Percentiles rank a stretch among this genome's conserved stretches.
These are phyloP conservation scores for Neurospora sp. DNA, from an alignment of 495 filamentous ascomycete genomes.

Conservation along the genomic window DNA sequence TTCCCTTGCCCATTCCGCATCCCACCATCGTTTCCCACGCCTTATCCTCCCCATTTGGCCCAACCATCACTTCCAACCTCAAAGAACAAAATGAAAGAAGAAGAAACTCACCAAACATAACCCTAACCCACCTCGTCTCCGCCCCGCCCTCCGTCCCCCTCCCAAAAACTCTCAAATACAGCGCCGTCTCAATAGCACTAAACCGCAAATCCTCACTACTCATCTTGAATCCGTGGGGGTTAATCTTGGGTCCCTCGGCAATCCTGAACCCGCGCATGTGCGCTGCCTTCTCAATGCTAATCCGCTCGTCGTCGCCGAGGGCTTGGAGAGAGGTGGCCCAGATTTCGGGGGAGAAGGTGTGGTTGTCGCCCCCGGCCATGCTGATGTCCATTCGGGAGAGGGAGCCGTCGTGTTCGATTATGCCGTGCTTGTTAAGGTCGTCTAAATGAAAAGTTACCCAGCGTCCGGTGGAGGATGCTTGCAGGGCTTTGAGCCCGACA, in stretches of 20 bases:
- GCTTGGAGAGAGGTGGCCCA: slow-evolving; percentile 7
- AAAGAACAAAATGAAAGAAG: not conserved
- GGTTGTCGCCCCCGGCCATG: slow-evolving; percentile 18
- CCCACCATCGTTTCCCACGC: not conserved
- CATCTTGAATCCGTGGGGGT: slow-evolving; percentile 17
- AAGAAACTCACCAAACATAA: slow-evolving; percentile 16
- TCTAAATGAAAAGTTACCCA: slow-evolving; percentile 18
- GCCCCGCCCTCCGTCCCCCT: slow-evolving; percentile 12
- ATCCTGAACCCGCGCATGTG: slow-evolving; percentile 13
- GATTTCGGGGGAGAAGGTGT: slow-evolving; percentile 18
- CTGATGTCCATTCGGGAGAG: slow-evolving; percentile 14
- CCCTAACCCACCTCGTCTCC: slow-evolving; percentile 15
- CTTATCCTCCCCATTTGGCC: not conserved
- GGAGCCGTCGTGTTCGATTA: slow-evolving; percentile 25
- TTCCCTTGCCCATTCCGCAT: not conserved
- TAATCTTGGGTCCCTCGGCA: slow-evolving; percentile 3
- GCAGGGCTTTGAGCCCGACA: slow-evolving; percentile 14
- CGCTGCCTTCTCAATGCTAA: slow-evolving; percentile 17
- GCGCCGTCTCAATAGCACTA: slow-evolving; percentile 17
- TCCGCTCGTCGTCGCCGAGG: slow-evolving; percentile 9
- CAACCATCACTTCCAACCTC: not conserved
- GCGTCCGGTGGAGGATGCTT: slow-evolving; percentile 17
- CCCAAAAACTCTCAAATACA: slow-evolving; percentile 22
- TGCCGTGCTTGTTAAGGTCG: slow-evolving; percentile 20
- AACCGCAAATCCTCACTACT: slow-evolving; percentile 2